Base-by-base conservation (phyloP, 2,329 filamentous ascomycete species). In the Neobulgaria alba region DNA sequence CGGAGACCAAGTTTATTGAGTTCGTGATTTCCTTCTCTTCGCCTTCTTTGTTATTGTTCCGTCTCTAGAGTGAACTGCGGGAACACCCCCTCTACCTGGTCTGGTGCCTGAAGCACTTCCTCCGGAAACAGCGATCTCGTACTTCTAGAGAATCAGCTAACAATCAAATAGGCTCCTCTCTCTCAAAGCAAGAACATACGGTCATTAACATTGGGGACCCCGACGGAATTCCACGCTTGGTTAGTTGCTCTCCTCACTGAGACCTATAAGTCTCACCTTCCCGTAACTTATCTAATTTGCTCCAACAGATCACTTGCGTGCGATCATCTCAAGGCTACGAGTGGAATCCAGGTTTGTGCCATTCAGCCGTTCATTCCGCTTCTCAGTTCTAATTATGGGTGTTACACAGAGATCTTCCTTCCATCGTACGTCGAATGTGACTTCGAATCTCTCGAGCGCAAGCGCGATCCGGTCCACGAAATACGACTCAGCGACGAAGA, bases 401-500 rank as follows among this genome's bases (percentile, higher is more conserved):
- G 33, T 36, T 21, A 23, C 40, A 7, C 49, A 82, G 84, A 89
- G 59, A 85, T 89, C 61, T 89, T 89, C 64, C 73, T 89, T 2
- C 84, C 84, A 1, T 85, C 82, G 5, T 87, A 87, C 59, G 67
- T 82, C 55, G 81, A 85, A 62, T 78, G 75, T 66, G 80, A 86
- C 52, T 84, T 84, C 58, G 72, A 78, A 29, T 82, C 84, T 31
- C 72, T 89, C 56, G 82, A 88, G 61, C 78, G 82, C 60, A 77
- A 77, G 51, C 79, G 79, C 56, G 84, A 89, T 50, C 82, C 83
- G 1, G 82, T 90, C 36, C 70, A 85, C 63, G 85, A 90, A 58
- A 88, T 90, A 51, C 67, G 76, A 42, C 68, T 90, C 42, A 87
- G 74, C 53, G 84, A 90, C 48, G 84, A 89, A 61, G 85, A 90